Conservation (phyloP, 2,329 filamentous ascomycete genomes). For the Pseudogymnoascus sp. region DNA sequence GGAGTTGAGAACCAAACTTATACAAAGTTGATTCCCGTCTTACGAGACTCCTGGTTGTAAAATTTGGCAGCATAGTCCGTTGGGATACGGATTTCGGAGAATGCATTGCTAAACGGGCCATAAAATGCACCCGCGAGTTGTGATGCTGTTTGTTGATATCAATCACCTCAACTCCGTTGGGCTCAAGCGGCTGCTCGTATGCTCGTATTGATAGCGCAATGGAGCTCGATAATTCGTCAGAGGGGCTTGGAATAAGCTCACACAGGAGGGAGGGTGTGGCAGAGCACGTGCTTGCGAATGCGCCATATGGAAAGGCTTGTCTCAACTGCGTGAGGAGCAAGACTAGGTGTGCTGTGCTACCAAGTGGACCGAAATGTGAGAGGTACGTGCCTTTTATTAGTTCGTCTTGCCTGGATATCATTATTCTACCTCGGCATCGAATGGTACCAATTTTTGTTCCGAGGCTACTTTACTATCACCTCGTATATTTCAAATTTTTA, state of each 20-base stretch:
- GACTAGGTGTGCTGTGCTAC: conserved; percentile 10
- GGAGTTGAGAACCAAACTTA: conserved; percentile 1
- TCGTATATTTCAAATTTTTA: background rate
- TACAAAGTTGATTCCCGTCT: conserved; percentile 2
- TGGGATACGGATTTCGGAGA: background rate
- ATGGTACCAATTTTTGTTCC: background rate
- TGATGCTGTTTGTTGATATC: conserved; percentile 1
- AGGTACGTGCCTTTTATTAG: conserved; percentile 11
- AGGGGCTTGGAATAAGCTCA: background rate
- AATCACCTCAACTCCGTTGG: conserved; percentile 1
- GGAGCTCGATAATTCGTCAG: conserved; percentile 1
- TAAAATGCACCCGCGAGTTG: background rate
- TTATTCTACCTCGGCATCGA: background rate
- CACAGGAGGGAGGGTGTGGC: conserved; percentile 16
- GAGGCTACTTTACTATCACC: background rate
- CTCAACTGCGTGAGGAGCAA: conserved; percentile 13
- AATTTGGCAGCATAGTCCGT: background rate
- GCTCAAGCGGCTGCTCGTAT: background rate
- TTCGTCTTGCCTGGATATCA: background rate
- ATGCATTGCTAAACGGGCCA: background rate
- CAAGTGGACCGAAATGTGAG: conserved; percentile 11
- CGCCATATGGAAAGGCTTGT: conserved; percentile 14
- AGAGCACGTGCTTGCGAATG: conserved; percentile 11
- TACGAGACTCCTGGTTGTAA: background rate
- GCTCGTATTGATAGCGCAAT: background rate